Evolutionary conservation across 257 asterid genomes (phyloP), one percentile per base, ranked within the genome.

Genomic region (Leonotis leonurus): DNA sequence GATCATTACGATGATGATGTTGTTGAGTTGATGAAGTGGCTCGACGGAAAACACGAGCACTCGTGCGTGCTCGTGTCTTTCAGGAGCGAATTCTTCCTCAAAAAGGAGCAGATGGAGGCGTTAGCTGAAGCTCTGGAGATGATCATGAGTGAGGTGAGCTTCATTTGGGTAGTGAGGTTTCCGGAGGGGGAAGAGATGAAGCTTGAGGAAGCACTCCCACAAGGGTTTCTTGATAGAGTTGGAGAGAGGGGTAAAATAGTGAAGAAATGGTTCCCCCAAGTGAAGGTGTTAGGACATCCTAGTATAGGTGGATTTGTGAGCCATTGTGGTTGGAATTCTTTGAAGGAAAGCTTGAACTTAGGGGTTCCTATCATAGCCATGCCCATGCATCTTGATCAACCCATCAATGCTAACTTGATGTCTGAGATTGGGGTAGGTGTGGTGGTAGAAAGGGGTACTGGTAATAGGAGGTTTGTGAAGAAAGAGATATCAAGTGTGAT

Each of bases 81-180:
- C 12, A 88, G 94, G 45, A 83, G 77, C 16, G 90, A 85, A 16
- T 77, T 70, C 50, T 83, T 81, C 53, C 66, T 81, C 22, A 68
- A 56, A 0, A 76, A 48, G 8, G 80, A 81, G 20, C 89, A 81
- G 21, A 71, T 70, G 8, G 78, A 79, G 8, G 95, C 75, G 61
- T 33, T 82, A 8, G 82, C 83, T 3, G 37, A 68, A 2, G 87
- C 78, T 1, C 56, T 85, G 66, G 93, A 85, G 77, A 63, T 68
- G 5, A 80, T 85, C 69, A 30, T n/a, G n/a, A n/a, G n/a, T n/a
- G n/a, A 60, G 1, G 84, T 49, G 13, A 80, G 62, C 48, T 85
- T 82, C 69, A 74, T 85, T 1, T 85, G 89, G 94, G 79, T 85
- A 13, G 8, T 73, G 0, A 62, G 94, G 53, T 82, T 73, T 25